Evolutionary conservation across 768 basidiomycete genomes (phyloP).

Genomic region (Leccinum imitatum): DNA sequence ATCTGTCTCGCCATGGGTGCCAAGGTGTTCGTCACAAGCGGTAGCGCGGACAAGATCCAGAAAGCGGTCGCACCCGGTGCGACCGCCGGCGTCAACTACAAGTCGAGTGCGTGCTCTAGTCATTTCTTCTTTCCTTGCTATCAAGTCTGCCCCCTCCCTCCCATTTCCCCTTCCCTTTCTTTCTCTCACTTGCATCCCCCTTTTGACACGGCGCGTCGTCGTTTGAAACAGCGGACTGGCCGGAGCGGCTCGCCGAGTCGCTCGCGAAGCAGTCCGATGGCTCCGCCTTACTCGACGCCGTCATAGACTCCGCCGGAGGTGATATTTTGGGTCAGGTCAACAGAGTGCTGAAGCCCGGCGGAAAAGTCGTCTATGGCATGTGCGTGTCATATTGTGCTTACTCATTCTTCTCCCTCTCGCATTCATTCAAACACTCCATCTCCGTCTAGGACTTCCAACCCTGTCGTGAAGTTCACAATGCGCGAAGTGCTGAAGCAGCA

Average conservation of each 20-base stretch:
- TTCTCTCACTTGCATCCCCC: not conserved
- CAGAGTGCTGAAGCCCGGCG: slow-evolving; percentile 50
- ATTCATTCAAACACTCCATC: slow-evolving; percentile 7
- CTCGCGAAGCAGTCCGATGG: slow-evolving; percentile 35
- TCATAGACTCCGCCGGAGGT: slow-evolving; percentile 72
- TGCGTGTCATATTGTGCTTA: slow-evolving; percentile 23
- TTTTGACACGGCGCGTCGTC: not conserved
- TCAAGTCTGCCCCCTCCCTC: not conserved
- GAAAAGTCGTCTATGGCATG: slow-evolving; percentile 66
- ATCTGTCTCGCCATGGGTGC: slow-evolving; percentile 73
- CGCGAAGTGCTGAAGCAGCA: slow-evolving; percentile 74
- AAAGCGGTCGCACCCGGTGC: slow-evolving; percentile 70
- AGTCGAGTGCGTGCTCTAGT: slow-evolving; percentile 44
- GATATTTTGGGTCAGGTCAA: slow-evolving; percentile 54
- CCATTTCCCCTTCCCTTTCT: no score
- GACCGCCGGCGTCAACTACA: slow-evolving; percentile 75
- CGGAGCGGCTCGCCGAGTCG: slow-evolving; percentile 43
- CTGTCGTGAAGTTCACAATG: slow-evolving; percentile 69
- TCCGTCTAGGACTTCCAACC: slow-evolving; percentile 17
- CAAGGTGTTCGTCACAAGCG: slow-evolving; percentile 80
- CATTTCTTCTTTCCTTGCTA: not conserved
- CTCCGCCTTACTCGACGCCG: slow-evolving; percentile 46
- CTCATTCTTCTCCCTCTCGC: not conserved
- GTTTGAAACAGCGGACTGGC: slow-evolving; percentile 48
- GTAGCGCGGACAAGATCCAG: slow-evolving; percentile 64